Base-by-base conservation (phyloP, 805 yeast genomes). In the Candida coquimbonensis region DNA sequence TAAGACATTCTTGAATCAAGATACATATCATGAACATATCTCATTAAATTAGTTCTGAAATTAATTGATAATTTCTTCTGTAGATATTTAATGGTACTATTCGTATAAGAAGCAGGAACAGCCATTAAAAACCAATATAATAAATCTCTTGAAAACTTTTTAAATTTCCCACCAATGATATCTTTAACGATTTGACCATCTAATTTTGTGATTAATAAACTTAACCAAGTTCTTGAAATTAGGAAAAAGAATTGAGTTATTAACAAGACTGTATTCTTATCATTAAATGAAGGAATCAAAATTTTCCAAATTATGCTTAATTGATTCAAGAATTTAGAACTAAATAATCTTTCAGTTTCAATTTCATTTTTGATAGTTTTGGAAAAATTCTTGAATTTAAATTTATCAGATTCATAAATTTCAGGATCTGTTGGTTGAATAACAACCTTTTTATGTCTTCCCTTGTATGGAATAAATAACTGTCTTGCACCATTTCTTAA, bases 111-210 rank as follows among this genome's bases (percentile, higher is more conserved):
- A 0, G 96, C 95, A 2, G 98, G 98, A 50, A 90, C 79, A 1
- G 96, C 96, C 59, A 90, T 81, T 49, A 86, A 65, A 48, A 90
- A 78, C 97, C 97, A 90, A 63, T 85, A 84, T 9, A 79, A 74
- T 62, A 90, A 70, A 61, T 90, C 96, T 48, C 86, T 70, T 36
- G 80, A 62, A 55, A 90, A 90, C 44, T 82, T 81, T 53, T 70
- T 75, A 17, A 89, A 87, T 52, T 83, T 80, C 16, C 89, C 88
- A 16, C 88, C 82, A 53, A 90, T 87, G 59, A 90, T 77, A 63
- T 89, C 91, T 61, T 86, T 83, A 39, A 89, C 96, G 42, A 90
- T 84, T 62, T 86, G 91, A 56, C 96, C 97, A 63, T 90, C 98
- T 42, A 90, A 70, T 60, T 83, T 83, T 5, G 98, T 95, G 31